Conservation (phyloP, 306 rosid genomes). For the Fagus crenata region DNA sequence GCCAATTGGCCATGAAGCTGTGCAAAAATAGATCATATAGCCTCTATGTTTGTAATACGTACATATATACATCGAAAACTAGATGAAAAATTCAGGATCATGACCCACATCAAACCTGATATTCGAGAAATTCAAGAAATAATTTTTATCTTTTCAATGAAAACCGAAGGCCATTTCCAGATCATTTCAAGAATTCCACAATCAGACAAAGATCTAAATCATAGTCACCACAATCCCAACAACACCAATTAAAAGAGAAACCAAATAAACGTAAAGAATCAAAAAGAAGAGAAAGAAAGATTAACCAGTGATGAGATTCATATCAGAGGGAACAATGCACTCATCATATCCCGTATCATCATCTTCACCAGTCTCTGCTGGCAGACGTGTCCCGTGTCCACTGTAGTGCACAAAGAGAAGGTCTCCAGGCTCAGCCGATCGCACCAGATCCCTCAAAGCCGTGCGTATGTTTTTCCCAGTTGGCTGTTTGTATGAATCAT, state of each 20-base stretch:
- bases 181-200: not conserved
- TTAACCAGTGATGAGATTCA: conserved; percentile 84
- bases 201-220: conserved; percentile 3
- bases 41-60: not conserved
- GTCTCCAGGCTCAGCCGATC: conserved; percentile 61
- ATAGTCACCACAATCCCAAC: not conserved
- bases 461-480: conserved; percentile 74
- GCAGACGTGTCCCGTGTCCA: conserved; percentile 90
- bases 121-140: conserved; percentile 1
- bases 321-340: conserved; percentile 86
- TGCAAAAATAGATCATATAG: not conserved
- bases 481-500: conserved; percentile 65
- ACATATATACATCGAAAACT: too few relatives aligned
- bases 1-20: too few relatives aligned
- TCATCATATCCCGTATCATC: conserved; percentile 91
- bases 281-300: not conserved
- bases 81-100: not conserved
- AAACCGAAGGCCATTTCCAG: not conserved
- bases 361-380: conserved; percentile 86
- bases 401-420: conserved; percentile 73
- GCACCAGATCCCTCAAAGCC: conserved; percentile 48
- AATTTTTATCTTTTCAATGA: not conserved
- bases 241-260: not conserved
- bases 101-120: not conserved
- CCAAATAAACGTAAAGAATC: too few relatives aligned